Conservation (phyloP, 805 yeast genomes). For the Candida sithepensis region DNA sequence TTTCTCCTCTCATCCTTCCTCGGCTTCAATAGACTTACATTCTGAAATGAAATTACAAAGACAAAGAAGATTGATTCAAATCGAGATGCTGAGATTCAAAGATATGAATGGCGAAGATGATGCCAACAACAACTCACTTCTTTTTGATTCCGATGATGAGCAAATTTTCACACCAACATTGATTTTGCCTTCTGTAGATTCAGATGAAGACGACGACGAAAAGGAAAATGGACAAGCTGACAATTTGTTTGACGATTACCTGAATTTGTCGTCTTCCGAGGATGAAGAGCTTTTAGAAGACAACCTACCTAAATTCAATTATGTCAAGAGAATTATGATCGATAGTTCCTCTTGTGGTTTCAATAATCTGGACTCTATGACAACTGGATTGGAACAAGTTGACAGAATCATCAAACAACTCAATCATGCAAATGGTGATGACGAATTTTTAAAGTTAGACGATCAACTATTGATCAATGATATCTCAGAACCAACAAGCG, state of each 20-base stretch:
- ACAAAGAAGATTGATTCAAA: slow-evolving; percentile 27
- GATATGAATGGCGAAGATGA: slow-evolving; percentile 12
- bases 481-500: neutral
- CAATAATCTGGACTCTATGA: slow-evolving; percentile 14
- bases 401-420: slow-evolving; percentile 27
- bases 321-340: slow-evolving; percentile 10
- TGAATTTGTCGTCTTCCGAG: slow-evolving; percentile 24
- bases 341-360: slow-evolving; percentile 1
- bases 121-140: neutral
- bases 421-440: slow-evolving; percentile 13
- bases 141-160: neutral
- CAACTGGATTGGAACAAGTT: slow-evolving; percentile 29
- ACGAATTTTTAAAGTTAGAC: slow-evolving; percentile 13
- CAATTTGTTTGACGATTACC: slow-evolving; percentile 18
- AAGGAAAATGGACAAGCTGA: neutral
- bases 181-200: slow-evolving; percentile 5
- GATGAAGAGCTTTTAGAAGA: slow-evolving; percentile 21
- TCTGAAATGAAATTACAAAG: slow-evolving; percentile 30
- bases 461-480: slow-evolving; percentile 13
- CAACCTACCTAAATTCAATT: slow-evolving; percentile 9
- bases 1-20: slow-evolving; percentile 23
- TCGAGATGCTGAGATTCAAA: slow-evolving; percentile 20
- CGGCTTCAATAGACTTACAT: slow-evolving; percentile 22
- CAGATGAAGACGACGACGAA: slow-evolving; percentile 9
- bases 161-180: neutral